Evolutionary conservation across 352 stramenopile genomes (phyloP), one percentile per base, ranked within the genome.

Genomic region (Pythium monospermum): DNA sequence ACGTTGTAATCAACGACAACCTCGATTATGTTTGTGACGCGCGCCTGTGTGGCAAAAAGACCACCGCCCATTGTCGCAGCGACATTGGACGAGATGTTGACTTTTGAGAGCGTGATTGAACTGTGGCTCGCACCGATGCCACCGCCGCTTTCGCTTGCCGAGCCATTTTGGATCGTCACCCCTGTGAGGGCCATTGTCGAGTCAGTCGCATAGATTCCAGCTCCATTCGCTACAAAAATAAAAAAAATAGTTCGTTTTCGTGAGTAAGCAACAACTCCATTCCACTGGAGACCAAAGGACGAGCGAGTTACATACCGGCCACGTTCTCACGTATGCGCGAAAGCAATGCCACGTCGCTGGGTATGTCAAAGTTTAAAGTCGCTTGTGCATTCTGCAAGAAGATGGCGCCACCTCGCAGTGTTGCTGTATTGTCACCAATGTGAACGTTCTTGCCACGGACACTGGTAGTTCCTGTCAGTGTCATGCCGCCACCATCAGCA

Each of bases 321-420:
- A 22, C 37, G 38, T 59, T 65, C 6, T 18, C 30, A 27, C 23
- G 18, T 4, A 49, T 2, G 12, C 38, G 16, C 5, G 18, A 25
- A 7, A 43, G 31, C 0, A 18, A 15, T 2, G 7, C 22, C 12
- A 12, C 12, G 0, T 7, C 15, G 1, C 12, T 18, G 8, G 6
- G 36, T 0, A 64, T 44, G 6, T 45, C 16, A 12, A 56, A 54
- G 4, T 21, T 37, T 6, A 50, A 22, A 32, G 28, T 66, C 13
- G 70, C 23, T 21, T 52, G 39, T 21, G 37, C 43, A n/a, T 53
- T 46, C 15, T 42, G 22, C 11, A 64, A n/a, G 45, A 53, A 66
- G 1, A 80, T 42, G 1, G 64, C 69, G 36, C 69, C 69, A 8
- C 69, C 69, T 19, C 31, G 30, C 0, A 36, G 27, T 10, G 36